Conservation (phyloP, 2,329 filamentous ascomycete genomes). For the Fusarium anguioides region DNA sequence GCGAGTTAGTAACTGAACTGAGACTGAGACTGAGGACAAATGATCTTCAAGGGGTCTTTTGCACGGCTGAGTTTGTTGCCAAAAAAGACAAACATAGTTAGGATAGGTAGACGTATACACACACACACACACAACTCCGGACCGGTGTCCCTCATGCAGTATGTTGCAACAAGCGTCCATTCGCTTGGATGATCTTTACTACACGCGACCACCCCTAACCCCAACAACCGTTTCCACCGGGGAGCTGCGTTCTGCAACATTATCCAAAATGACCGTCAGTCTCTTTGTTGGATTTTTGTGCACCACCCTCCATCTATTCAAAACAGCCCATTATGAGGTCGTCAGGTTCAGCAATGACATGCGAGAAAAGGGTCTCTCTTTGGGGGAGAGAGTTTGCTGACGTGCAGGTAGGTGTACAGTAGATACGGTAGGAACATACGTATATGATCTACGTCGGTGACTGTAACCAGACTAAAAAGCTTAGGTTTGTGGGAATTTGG, state of each 20-base stretch:
- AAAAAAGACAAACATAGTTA: not conserved
- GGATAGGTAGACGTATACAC: too few species aligned
- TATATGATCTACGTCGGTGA: conserved; percentile 22
- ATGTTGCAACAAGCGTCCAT: conserved; percentile 18
- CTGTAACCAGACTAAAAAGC: conserved; percentile 13
- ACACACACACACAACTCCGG: conserved; percentile 9
- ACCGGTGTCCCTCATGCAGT: conserved; percentile 22
- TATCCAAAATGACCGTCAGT: not conserved
- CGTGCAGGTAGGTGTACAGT: too few species aligned
- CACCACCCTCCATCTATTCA: conserved; percentile 15
- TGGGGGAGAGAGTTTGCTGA: not conserved
- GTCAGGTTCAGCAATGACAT: conserved; percentile 12
- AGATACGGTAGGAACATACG: too few species aligned
- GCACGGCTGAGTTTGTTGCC: conserved; percentile 2
- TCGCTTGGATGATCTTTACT: conserved; percentile 42
- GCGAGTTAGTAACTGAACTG: conserved; percentile 3
- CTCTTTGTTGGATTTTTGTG: not conserved
- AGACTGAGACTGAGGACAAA: too few species aligned
- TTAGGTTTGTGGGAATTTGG: not conserved
- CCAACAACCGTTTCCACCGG: conserved; percentile 37
- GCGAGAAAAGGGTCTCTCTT: conserved; percentile 5
- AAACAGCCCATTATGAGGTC: conserved; percentile 27
- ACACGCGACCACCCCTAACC: conserved; percentile 35
- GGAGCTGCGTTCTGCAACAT: conserved; percentile 31
- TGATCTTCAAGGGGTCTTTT: conserved; percentile 32